phyloP scores from a whole-genome alignment of 1,139 yeast species.

The Hansenula lynferdii region DNA sequence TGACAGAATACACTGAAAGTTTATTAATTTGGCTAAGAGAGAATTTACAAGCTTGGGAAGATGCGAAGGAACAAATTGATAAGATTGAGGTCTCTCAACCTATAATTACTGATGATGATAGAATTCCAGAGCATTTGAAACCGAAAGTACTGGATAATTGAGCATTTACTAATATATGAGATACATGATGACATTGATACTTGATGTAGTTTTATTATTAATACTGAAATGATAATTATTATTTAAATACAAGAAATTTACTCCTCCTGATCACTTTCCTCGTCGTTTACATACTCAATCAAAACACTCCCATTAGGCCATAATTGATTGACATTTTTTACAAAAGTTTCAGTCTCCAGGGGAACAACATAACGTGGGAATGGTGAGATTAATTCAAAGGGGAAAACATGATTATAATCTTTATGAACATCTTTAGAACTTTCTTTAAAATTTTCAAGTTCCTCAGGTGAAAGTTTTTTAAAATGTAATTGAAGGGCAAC shows the following conservation, averaged over 20 bases:
- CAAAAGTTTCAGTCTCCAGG: conserved; percentile 20
- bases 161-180: no score
- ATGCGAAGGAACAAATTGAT: conserved; percentile 23
- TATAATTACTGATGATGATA: not conserved
- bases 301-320: conserved; percentile 63
- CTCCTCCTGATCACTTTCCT: conserved; percentile 25
- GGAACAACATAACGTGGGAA: conserved; percentile 48
- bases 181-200: no score
- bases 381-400: conserved; percentile 50
- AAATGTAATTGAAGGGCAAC: conserved; percentile 41
- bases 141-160: no score
- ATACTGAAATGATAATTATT: no score
- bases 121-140: conserved; percentile 3
- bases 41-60: conserved; percentile 31
- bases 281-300: conserved; percentile 39
- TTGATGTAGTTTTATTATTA: no score
- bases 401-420: conserved; percentile 30
- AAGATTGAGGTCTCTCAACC: conserved; percentile 6
- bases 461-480: conserved; percentile 2
- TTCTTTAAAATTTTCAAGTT: conserved; percentile 4
- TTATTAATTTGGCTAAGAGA: conserved; percentile 20
- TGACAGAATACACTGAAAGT: conserved; percentile 26
- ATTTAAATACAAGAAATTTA: no score
- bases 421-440: conserved; percentile 9
- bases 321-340: conserved; percentile 38